Base-by-base conservation (phyloP, 1,284 basidiomycete species). In the Cryptococcus sp. region DNA sequence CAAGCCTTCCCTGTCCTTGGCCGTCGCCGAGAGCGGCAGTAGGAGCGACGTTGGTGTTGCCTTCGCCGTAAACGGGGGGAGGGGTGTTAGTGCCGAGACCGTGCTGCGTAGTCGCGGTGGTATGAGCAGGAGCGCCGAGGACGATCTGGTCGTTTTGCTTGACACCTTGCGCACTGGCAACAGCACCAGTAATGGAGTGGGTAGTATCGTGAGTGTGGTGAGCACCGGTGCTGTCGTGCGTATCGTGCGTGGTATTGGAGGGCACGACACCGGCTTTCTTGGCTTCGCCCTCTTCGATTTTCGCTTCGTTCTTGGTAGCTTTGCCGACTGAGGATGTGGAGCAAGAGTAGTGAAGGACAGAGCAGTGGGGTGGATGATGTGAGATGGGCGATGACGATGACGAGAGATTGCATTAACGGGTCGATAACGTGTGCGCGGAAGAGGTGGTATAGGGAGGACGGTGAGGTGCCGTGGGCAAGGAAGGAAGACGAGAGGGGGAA, bases 201-300 rank as follows among this genome's bases (percentile, higher is more conserved):
- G 42, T 45, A 13, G n/a, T n/a, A 15, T 22, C 42, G 7, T 45
- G 42, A 45, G 42, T 45, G 15, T 45, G 42, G n/a, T 22, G n/a
- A 45, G 42, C n/a, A 22, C 42, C 22, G 42, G n/a, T n/a, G 22
- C n/a, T 45, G 42, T 45, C 42, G 42, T 35, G 30, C 30, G 8
- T 8, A 8, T 8, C 30, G 30, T 35, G 30, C 30, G 30, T 35
- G 30, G 7, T 35, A 8, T 45, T 8, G 11, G 42, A 22, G 15
- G 22, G 42, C 2, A 22, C n/a, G n/a, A 19, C 42, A 25, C 65
- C 65, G 27, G 56, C 25, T 41, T 59, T 60, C 65, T 67, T 65
- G 38, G 65, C 60, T 43, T 67, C 47, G 5, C 67, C 67, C 49
- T 69, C 61, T 27, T 54, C 59, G 45, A 67, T 62, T 54, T 69